Conservation (phyloP, 2,329 filamentous ascomycete genomes). For the Microsporum canis region DNA sequence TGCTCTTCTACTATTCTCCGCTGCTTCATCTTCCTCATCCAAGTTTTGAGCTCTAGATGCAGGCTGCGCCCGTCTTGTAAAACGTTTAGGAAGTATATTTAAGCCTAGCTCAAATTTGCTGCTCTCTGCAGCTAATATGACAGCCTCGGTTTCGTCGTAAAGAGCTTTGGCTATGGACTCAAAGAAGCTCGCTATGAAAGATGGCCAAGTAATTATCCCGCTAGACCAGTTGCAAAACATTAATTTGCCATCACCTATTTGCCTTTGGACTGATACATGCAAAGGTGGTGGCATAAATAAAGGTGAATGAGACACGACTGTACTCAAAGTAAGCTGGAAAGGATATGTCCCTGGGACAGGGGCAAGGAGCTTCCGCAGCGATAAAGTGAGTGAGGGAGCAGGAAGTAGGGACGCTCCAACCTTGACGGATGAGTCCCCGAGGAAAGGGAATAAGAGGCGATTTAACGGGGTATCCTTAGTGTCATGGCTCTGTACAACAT, state of each 20-base stretch:
- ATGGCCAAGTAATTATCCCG: constrained; percentile 29
- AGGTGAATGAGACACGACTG: constrained; percentile 22
- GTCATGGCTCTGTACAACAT: constrained; percentile 21
- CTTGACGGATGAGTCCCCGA: constrained; percentile 23
- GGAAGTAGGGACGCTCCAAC: constrained; percentile 25
- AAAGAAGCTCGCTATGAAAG: constrained; percentile 14
- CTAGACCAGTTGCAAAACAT: constrained; percentile 29
- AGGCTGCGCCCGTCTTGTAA: background rate
- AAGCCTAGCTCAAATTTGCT: constrained; percentile 29
- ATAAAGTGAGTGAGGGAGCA: constrained; percentile 20
- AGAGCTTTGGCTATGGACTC: constrained; percentile 9
- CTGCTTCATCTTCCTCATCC: constrained; percentile 19
- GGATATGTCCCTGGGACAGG: constrained; percentile 26
- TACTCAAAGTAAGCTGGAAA: constrained; percentile 23
- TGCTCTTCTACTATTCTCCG: constrained; percentile 15
- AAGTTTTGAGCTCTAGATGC: constrained; percentile 12
- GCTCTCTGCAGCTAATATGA: background rate
- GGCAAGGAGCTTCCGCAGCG: constrained; percentile 22
- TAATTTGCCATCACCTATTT: constrained; percentile 23
- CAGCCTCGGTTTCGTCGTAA: background rate
- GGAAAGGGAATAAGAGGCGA: constrained; percentile 19
- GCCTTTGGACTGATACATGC: constrained; percentile 23
- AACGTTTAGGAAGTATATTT: constrained; percentile 19
- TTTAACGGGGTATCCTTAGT: constrained; percentile 17
- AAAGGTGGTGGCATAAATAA: constrained; percentile 22